Evolutionary conservation across 164 flowering plant species (phyloP).

Genomic region (Echeveria elegans): DNA sequence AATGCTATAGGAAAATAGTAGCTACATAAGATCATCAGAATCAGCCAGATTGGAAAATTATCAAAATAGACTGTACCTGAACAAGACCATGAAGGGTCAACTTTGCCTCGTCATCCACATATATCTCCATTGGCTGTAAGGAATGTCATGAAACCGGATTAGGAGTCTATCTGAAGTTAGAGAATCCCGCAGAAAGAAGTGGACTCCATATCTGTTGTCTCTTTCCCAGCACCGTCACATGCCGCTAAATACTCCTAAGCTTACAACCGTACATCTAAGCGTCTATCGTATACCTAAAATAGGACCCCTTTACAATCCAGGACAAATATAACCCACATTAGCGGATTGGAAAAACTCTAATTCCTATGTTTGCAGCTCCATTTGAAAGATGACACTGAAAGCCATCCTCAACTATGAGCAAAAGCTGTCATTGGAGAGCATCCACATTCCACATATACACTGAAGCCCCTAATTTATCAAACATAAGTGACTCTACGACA

Average conservation of each 20-base stretch:
- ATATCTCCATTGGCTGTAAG: slow-evolving; percentile 99
- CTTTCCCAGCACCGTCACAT: not conserved
- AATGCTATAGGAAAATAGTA: slow-evolving; percentile 45
- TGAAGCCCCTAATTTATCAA: not conserved
- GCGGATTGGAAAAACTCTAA: not conserved
- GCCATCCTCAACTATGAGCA: not conserved
- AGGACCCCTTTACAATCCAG: not conserved
- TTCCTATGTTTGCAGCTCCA: slow-evolving; percentile 1
- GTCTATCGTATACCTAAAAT: not conserved
- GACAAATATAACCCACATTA: not conserved
- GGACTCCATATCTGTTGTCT: not conserved
- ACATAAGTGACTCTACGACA: not conserved
- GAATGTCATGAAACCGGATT: slow-evolving; percentile 61
- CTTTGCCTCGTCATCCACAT: slow-evolving; percentile 98
- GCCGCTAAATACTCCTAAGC: not conserved
- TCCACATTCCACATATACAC: not conserved
- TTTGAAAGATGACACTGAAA: not conserved
- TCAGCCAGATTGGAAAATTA: not conserved
- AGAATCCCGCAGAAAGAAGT: slow-evolving; percentile 39
- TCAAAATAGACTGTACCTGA: slow-evolving; percentile 42
- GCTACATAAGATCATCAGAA: not conserved
- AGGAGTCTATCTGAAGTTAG: slow-evolving; percentile 51
- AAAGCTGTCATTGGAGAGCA: not conserved
- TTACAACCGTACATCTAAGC: not conserved
- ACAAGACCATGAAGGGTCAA: slow-evolving; percentile 98